These are phyloP conservation scores for Fraxinus quadrangulata DNA, from an alignment of 257 asterid species.

Conservation along the genomic window DNA sequence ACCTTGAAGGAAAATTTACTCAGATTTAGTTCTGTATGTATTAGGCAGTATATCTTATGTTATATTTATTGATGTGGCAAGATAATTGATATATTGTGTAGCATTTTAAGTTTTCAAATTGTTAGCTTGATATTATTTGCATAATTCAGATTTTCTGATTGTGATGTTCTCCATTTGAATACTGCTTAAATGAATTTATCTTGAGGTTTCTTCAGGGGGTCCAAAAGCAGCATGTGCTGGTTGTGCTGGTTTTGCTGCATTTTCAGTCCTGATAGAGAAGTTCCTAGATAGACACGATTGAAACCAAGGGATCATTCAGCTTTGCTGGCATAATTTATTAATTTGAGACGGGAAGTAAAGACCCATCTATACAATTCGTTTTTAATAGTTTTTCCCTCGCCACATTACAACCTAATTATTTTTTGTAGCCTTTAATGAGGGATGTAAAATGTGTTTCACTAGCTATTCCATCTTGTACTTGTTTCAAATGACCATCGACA, in stretches of 20 bases:
- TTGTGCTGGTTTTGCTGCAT: constrained; percentile 58
- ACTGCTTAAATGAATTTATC: not conserved
- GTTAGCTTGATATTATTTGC: not conserved
- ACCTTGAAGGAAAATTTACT: not conserved
- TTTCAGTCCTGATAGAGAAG: constrained; percentile 60
- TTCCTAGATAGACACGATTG: constrained; percentile 44
- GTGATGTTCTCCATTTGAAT: not conserved
- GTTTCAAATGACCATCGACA: not conserved
- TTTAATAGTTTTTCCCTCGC: not conserved
- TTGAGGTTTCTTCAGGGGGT: constrained; percentile 39
- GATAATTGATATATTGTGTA: not conserved
- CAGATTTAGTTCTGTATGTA: not conserved
- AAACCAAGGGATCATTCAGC: not conserved
- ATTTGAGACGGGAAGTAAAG: not conserved
- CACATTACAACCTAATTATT: not conserved
- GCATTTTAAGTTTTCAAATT: not conserved
- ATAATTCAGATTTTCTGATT: not conserved
- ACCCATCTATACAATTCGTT: not conserved
- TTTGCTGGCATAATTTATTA: not conserved
- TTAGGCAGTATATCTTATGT: not conserved
- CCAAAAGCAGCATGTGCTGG: constrained; percentile 56
- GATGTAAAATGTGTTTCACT: not conserved
- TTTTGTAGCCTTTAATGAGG: not conserved
- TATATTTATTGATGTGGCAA: not conserved
- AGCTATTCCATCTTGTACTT: not conserved